phyloP scores from a whole-genome alignment of 2,329 filamentous ascomycete species.

The Cyclaneusma minus region DNA sequence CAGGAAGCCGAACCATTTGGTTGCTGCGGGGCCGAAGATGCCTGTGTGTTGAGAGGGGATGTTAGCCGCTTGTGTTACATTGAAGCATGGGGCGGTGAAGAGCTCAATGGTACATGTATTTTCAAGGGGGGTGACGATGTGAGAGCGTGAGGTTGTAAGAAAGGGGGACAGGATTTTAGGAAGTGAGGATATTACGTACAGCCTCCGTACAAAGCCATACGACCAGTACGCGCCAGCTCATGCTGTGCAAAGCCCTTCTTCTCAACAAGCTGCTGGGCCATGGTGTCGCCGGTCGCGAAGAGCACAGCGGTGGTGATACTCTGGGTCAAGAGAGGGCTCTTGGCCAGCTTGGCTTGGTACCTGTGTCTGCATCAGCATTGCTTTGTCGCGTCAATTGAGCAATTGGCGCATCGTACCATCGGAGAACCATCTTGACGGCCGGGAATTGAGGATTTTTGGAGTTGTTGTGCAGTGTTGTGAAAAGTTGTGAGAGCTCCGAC shows the following conservation, averaged over 20 bases:
- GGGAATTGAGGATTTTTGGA: too few species aligned
- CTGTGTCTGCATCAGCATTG: constrained; percentile 24
- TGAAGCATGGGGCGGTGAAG: constrained; percentile 1
- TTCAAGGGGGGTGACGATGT: too few species aligned
- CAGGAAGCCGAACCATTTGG: constrained; percentile 55
- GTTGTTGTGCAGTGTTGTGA: too few species aligned
- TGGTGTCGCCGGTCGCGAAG: constrained; percentile 80
- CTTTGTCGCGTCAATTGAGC: background rate
- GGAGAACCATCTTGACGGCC: too few species aligned
- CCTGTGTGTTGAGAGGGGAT: constrained; percentile 21
- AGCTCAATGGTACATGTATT: too few species aligned
- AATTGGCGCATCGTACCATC: background rate
- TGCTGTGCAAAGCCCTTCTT: constrained; percentile 64
- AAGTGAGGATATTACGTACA: constrained; percentile 29
- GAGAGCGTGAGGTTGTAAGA: background rate
- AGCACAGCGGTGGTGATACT: constrained; percentile 80
- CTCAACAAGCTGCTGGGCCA: constrained; percentile 86
- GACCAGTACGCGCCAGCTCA: constrained; percentile 52
- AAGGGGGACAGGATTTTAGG: background rate
- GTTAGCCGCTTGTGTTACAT: constrained; percentile 6
- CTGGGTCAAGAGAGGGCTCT: constrained; percentile 77
- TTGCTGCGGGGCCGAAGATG: constrained; percentile 57
- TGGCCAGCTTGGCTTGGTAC: constrained; percentile 75
- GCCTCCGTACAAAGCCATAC: constrained; percentile 71
- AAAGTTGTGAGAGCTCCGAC: too few species aligned